Conservation (phyloP, 1,284 basidiomycete species). For the Trichosporon sp. region DNA sequence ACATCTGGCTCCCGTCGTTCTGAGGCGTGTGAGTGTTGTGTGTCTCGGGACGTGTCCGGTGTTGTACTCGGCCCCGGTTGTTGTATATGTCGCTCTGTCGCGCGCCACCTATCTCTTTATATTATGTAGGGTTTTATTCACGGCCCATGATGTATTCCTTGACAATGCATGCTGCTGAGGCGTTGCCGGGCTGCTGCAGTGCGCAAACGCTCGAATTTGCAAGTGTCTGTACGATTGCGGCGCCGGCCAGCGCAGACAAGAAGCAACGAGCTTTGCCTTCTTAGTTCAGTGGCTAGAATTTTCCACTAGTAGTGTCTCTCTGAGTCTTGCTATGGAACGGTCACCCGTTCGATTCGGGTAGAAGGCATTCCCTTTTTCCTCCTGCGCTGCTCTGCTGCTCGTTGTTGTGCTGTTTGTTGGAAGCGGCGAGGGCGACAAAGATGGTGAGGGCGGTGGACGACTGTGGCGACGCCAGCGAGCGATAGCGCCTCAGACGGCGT, state of each 20-base stretch:
- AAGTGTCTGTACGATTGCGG: not conserved
- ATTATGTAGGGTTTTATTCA: not conserved
- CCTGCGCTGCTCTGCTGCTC: not conserved
- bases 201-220: not conserved
- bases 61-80: not conserved
- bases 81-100: not conserved
- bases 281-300: constrained; percentile 7
- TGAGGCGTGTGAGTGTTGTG: not conserved
- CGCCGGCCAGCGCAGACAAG: not conserved
- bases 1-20: constrained; percentile 39
- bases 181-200: too few species aligned
- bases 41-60: not conserved
- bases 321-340: constrained; percentile 1
- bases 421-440: too few species aligned
- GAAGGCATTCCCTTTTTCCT: not conserved
- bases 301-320: constrained; percentile 2
- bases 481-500: not conserved
- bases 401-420: not conserved
- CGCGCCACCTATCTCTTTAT: not conserved
- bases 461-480: too few species aligned
- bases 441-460: too few species aligned
- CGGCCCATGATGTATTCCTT: not conserved
- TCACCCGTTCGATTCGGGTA: constrained; percentile 7
- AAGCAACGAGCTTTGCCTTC: not conserved
- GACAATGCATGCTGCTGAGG: not conserved